Conservation (phyloP, 208 protist genomes). For the Trypanosoma avium region DNA sequence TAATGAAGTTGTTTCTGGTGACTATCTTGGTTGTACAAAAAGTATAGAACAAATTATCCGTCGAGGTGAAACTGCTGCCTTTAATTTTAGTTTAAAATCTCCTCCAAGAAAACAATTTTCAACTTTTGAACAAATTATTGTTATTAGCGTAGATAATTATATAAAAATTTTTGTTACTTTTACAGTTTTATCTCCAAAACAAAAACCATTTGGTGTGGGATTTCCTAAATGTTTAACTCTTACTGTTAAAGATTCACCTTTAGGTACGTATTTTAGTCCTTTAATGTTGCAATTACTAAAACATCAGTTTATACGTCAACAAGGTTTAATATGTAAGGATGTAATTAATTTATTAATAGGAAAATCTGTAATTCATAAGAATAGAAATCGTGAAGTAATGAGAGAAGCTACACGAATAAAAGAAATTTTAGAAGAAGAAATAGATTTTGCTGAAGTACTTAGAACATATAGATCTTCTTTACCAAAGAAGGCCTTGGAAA, state of each 20-base stretch:
- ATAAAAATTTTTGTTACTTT: slow-evolving; percentile 75
- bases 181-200: slow-evolving; percentile 59
- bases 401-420: slow-evolving; percentile 54
- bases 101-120: slow-evolving; percentile 45
- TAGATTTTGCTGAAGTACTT: slow-evolving; percentile 53
- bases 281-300: slow-evolving; percentile 83
- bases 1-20: slow-evolving; percentile 48
- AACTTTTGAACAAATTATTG: slow-evolving; percentile 70
- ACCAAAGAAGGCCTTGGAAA: slow-evolving; percentile 30
- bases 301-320: slow-evolving; percentile 71
- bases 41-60: slow-evolving; percentile 48
- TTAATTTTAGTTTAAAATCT: slow-evolving; percentile 48
- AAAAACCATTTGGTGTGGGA: slow-evolving; percentile 53
- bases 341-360: slow-evolving; percentile 57
- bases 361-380: slow-evolving; percentile 51
- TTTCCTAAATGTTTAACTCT: slow-evolving; percentile 71
- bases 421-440: slow-evolving; percentile 53
- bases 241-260: slow-evolving; percentile 58
- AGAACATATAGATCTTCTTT: slow-evolving; percentile 58
- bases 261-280: slow-evolving; percentile 71
- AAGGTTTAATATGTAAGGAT: slow-evolving; percentile 55
- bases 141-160: slow-evolving; percentile 63
- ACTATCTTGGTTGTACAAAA: slow-evolving; percentile 40
- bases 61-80: slow-evolving; percentile 58
- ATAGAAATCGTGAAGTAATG: slow-evolving; percentile 72